Percentiles rank a stretch among this genome's conserved stretches.
These are phyloP conservation scores for Lactifluus hygrophoroides DNA, from an alignment of 768 basidiomycete genomes.

Conservation along the genomic window DNA sequence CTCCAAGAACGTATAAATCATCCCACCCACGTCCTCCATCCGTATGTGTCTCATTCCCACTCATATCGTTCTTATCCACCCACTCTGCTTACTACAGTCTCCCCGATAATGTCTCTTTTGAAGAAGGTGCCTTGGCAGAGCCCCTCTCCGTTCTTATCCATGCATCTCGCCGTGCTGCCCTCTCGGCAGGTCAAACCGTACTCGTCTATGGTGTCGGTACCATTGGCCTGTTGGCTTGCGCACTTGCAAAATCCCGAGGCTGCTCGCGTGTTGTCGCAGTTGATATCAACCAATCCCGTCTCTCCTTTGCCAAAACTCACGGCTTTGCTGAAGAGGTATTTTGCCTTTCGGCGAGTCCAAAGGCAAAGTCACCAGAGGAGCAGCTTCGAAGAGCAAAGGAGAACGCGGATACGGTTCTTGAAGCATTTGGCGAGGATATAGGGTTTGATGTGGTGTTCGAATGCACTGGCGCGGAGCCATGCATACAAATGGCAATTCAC, in stretches of 20 bases:
- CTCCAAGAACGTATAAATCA: slow-evolving; percentile 85
- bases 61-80: background rate
- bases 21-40: slow-evolving; percentile 77
- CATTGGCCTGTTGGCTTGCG: slow-evolving; percentile 85
- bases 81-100: slow-evolving; percentile 37
- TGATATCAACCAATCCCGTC: slow-evolving; percentile 78
- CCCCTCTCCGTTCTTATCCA: slow-evolving; percentile 86
- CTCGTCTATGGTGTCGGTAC: slow-evolving; percentile 91
- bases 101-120: slow-evolving; percentile 66
- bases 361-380: slow-evolving; percentile 46
- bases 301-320: slow-evolving; percentile 66
- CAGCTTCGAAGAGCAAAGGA: slow-evolving; percentile 54
- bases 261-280: slow-evolving; percentile 65
- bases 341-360: slow-evolving; percentile 44
- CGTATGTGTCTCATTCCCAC: slow-evolving; percentile 42
- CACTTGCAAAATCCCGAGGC: slow-evolving; percentile 64
- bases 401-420: slow-evolving; percentile 41
- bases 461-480: slow-evolving; percentile 89
- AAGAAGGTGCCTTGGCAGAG: slow-evolving; percentile 84
- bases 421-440: slow-evolving; percentile 49
- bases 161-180: slow-evolving; percentile 39
- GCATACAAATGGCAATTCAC: slow-evolving; percentile 85
- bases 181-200: slow-evolving; percentile 51
- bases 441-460: slow-evolving; percentile 94
- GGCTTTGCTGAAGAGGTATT: slow-evolving; percentile 73